phyloP scores from a whole-genome alignment of 148 eudicot species.

The Chenopodium formosanum region DNA sequence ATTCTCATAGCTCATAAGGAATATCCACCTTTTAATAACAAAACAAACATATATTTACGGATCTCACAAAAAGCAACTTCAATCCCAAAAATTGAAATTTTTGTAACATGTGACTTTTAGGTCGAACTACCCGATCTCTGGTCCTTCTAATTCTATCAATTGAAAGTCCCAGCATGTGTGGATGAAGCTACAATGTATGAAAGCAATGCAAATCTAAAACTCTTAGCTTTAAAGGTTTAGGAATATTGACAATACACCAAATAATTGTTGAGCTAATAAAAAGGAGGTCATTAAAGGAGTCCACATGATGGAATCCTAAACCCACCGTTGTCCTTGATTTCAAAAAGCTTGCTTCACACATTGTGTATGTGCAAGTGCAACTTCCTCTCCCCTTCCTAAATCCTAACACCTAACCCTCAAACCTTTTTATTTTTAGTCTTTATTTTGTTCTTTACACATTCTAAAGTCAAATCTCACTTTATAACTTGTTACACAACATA shows the following conservation, averaged over 20 bases:
- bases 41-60: too few relatives aligned
- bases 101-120: too few relatives aligned
- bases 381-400: not conserved
- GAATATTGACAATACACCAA: slow-evolving; percentile 8
- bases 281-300: not conserved
- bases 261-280: not conserved
- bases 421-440: not conserved
- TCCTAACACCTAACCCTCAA: not conserved
- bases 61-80: too few relatives aligned
- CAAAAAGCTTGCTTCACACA: slow-evolving; percentile 6
- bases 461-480: not conserved
- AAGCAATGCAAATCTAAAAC: not conserved
- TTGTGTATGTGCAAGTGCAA: not conserved
- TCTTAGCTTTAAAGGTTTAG: not conserved
- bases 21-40: too few relatives aligned
- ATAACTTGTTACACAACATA: too few relatives aligned
- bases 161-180: not conserved
- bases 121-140: not conserved
- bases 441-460: not conserved
- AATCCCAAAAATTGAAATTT: too few relatives aligned
- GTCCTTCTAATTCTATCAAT: not conserved
- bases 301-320: slow-evolving; percentile 8
- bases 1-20: too few relatives aligned
- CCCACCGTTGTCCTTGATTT: slow-evolving; percentile 2
- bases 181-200: not conserved